A percentile compares a stretch with the other conserved stretches of the same genome.
Evolutionary conservation across 495 filamentous ascomycete genomes (phyloP).

Genomic region (Tuber magnatum): DNA sequence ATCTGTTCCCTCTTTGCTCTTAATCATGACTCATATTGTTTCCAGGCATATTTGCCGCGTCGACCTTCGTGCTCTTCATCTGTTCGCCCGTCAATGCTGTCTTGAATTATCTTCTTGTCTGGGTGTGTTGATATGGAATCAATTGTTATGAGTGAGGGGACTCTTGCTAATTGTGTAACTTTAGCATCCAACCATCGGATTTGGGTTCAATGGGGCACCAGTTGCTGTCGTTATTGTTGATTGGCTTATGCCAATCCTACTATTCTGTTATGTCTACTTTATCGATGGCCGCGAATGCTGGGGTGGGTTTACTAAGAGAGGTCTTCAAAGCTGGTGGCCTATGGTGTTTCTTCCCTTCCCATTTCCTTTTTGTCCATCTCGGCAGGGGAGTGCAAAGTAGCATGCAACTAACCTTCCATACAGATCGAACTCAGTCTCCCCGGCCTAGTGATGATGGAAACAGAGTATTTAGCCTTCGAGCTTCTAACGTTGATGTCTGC

Average conservation of each 20-base stretch:
- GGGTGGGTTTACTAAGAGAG: slow-evolving; percentile 66
- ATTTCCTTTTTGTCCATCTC: background rate
- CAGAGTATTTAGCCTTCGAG: slow-evolving; percentile 81
- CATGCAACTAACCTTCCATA: slow-evolving; percentile 50
- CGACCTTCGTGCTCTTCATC: slow-evolving; percentile 58
- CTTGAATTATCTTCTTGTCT: slow-evolving; percentile 64
- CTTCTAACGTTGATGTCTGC: slow-evolving; percentile 65
- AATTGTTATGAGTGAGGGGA: background rate
- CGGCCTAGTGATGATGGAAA: slow-evolving; percentile 85
- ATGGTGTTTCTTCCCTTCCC: slow-evolving; percentile 24
- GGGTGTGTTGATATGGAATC: slow-evolving; percentile 43
- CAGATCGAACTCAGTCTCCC: slow-evolving; percentile 71
- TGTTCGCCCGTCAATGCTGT: slow-evolving; percentile 60
- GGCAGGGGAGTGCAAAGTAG: background rate
- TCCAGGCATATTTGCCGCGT: slow-evolving; percentile 53
- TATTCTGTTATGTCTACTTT: slow-evolving; percentile 70
- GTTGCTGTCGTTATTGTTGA: slow-evolving; percentile 77
- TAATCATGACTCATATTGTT: background rate
- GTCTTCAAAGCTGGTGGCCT: slow-evolving; percentile 65
- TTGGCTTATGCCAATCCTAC: slow-evolving; percentile 65
- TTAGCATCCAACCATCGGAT: slow-evolving; percentile 53
- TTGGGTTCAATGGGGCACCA: slow-evolving; percentile 78
- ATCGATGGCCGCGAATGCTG: slow-evolving; percentile 73
- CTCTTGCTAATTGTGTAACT: slow-evolving; percentile 4
- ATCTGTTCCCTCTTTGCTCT: background rate